Evolutionary conservation across 805 yeast species (phyloP), one percentile per base, ranked within the genome.

Genomic region (Wickerhamiella kazuoi): DNA sequence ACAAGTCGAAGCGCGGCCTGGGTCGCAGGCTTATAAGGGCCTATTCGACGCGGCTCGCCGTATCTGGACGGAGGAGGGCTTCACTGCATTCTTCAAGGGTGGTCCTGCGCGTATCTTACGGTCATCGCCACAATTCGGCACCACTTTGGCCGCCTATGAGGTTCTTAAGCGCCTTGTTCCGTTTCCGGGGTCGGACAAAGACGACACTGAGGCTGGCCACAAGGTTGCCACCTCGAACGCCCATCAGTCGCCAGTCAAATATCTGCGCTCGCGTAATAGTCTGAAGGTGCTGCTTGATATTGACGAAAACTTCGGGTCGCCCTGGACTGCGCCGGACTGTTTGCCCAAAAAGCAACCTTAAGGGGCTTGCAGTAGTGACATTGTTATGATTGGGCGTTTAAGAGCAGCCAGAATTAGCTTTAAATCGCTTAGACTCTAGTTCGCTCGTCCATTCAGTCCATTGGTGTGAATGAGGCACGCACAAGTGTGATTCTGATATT

Each of bases 71-170:
- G 94, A 83, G 56, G 98, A 87, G 62, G 93, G 94, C 14, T 61
- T 76, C 42, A 60, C 65, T 44, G 93, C 95, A 11, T 80, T 87
- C 55, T 87, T 86, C 69, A 87, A 87, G 66, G 98, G 98, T 52
- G 93, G 96, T 30, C 72, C 86, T 42, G 97, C 97, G 5, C 74
- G 98, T 60, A 84, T 87, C 30, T 66, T 84, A 53, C 72, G 97
- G 61, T 86, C 96, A 4, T 84, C 96, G 1, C 98, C 98, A 6
- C 98, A 87, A 61, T 87, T 87, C 59, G 98, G 97, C 40, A 86
- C 86, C 62, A 87, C 98, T 4, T 69, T 87, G 52, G 97, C 97
- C n/a, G 86, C 94, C 20, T 87, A 90, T 61, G 98, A 87, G 60
- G 60, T 90, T 26, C 75, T 87, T 59, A 94, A 87, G 57, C 71